A percentile compares a stretch with the other conserved stretches of the same genome.
These are phyloP conservation scores for Trichophyton simii DNA, from an alignment of 2,329 filamentous ascomycete species.

Conservation along the genomic window DNA sequence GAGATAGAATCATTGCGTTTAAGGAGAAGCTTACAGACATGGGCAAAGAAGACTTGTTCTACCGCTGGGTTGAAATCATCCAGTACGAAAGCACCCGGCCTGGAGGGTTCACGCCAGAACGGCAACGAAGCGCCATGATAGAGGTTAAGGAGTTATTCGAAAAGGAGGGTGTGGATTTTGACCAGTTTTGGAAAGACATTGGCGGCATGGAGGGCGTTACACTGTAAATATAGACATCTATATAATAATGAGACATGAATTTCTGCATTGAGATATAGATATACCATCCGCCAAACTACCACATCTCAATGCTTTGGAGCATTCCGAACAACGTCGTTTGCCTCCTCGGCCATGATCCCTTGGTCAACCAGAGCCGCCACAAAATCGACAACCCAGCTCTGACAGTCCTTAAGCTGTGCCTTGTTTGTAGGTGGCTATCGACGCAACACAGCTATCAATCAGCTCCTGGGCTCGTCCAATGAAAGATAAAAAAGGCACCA, in stretches of 20 bases:
- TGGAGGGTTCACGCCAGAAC: constrained; percentile 63
- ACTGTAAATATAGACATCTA: constrained; percentile 24
- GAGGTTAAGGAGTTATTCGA: constrained; percentile 67
- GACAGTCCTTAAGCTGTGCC: constrained; percentile 16
- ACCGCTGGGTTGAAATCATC: constrained; percentile 82
- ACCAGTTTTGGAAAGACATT: constrained; percentile 61
- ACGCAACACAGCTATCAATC: constrained; percentile 3
- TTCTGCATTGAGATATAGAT: neutral
- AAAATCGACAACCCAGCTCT: constrained; percentile 17
- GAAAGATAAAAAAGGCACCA: neutral
- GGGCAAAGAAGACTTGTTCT: constrained; percentile 82
- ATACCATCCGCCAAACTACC: neutral
- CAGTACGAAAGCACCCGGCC: constrained; percentile 73
- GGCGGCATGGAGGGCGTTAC: constrained; percentile 48
- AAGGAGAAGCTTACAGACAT: constrained; percentile 60
- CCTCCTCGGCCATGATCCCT: constrained; percentile 3
- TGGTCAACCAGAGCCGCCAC: constrained; percentile 15
- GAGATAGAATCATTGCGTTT: constrained; percentile 65
- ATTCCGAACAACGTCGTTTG: neutral
- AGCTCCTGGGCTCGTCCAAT: neutral
- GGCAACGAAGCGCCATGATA: constrained; percentile 57
- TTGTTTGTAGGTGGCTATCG: constrained; percentile 12
- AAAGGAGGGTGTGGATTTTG: constrained; percentile 66
- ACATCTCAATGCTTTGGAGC: neutral
- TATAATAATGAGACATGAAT: neutral